phyloP scores from a whole-genome alignment of 805 yeast genomes.

The Scheffersomyces coipomensis region DNA sequence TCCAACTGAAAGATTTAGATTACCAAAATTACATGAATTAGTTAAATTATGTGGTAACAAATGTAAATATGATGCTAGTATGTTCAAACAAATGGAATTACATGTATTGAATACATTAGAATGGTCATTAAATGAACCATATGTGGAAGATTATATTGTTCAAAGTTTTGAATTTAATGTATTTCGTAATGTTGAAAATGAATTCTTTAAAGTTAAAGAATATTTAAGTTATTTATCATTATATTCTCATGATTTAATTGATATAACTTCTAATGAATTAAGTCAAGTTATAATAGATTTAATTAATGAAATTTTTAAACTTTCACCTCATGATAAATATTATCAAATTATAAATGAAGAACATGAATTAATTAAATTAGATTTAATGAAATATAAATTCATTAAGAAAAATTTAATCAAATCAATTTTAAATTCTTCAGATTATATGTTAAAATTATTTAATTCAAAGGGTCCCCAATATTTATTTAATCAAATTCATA shows the following conservation, averaged over 20 bases:
- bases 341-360: slow-evolving; percentile 21
- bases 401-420: slow-evolving; percentile 26
- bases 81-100: slow-evolving; percentile 64
- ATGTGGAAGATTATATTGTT: slow-evolving; percentile 37
- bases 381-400: slow-evolving; percentile 14
- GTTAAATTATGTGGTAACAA: slow-evolving; percentile 67
- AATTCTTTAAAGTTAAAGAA: slow-evolving; percentile 47
- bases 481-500: slow-evolving; percentile 17
- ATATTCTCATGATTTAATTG: slow-evolving; percentile 46
- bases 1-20: slow-evolving; percentile 71
- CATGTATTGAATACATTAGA: slow-evolving; percentile 45
- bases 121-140: slow-evolving; percentile 70
- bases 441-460: slow-evolving; percentile 24
- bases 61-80: slow-evolving; percentile 46
- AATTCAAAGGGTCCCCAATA: slow-evolving; percentile 28
- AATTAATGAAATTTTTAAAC: slow-evolving; percentile 26
- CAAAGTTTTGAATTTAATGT: slow-evolving; percentile 34
- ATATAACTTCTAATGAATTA: slow-evolving; percentile 25
- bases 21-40: slow-evolving; percentile 72
- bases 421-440: slow-evolving; percentile 26
- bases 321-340: slow-evolving; percentile 16
- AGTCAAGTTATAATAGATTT: slow-evolving; percentile 30
- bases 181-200: slow-evolving; percentile 10
- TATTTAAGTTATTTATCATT: slow-evolving; percentile 49
- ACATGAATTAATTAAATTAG: slow-evolving; percentile 7